These are phyloP conservation scores for Fonsecaea pugnacius DNA, from an alignment of 2,329 filamentous ascomycete genomes.

Conservation along the genomic window DNA sequence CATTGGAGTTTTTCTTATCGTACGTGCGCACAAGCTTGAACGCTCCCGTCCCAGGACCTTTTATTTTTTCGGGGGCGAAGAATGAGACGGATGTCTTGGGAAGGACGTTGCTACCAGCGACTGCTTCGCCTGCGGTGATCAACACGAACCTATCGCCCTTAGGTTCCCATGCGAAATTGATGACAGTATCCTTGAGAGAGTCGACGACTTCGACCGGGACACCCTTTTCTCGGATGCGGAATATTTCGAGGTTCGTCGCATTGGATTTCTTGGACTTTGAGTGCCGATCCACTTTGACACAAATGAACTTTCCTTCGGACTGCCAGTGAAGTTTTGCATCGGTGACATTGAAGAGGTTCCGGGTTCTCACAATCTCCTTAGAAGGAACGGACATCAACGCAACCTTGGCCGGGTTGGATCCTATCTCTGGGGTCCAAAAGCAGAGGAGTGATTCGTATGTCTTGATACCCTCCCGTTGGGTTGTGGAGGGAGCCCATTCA, in stretches of 20 bases:
- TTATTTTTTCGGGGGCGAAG: constrained; percentile 95
- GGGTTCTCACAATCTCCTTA: constrained; percentile 89
- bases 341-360: constrained; percentile 97
- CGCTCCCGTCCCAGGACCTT: constrained; percentile 76
- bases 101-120: constrained; percentile 75
- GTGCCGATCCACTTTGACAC: constrained; percentile 98
- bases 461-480: constrained; percentile 82
- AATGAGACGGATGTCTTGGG: constrained; percentile 95
- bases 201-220: constrained; percentile 98
- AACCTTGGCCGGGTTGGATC: constrained; percentile 96
- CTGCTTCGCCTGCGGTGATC: constrained; percentile 88
- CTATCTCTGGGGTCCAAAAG: constrained; percentile 98
- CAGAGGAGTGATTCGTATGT: constrained; percentile 93
- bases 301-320: constrained; percentile 89
- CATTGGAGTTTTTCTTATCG: constrained; percentile 99
- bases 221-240: constrained; percentile 95
- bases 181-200: constrained; percentile 95
- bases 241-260: constrained; percentile 96
- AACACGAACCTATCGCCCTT: constrained; percentile 97
- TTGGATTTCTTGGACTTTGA: constrained; percentile 99
- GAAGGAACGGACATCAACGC: constrained; percentile 94
- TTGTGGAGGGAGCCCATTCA: constrained; percentile 89
- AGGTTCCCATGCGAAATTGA: constrained; percentile 99
- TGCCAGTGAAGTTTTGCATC: constrained; percentile 99
- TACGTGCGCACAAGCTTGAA: constrained; percentile 95